phyloP scores from a whole-genome alignment of 2,329 filamentous ascomycete genomes.

The Colletotrichum endophyticum region DNA sequence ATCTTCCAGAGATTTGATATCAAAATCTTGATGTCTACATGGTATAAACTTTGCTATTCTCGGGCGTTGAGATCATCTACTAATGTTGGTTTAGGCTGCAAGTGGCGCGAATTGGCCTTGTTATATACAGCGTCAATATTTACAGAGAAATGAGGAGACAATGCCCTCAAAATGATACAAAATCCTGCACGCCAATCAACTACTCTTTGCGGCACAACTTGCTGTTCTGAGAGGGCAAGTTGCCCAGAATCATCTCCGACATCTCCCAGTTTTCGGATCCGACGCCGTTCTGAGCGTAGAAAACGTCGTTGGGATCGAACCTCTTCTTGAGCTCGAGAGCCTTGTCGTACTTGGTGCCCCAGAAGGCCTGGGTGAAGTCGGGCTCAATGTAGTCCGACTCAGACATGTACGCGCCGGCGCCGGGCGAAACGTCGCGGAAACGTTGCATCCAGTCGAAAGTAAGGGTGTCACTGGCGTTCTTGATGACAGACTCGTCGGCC shows the following conservation, averaged over 20 bases:
- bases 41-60: background rate
- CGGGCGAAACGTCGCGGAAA: constrained; percentile 31
- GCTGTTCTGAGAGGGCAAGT: constrained; percentile 24
- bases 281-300: constrained; percentile 22
- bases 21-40: background rate
- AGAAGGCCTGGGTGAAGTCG: constrained; percentile 23
- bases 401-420: constrained; percentile 23
- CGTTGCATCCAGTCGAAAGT: constrained; percentile 35
- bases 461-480: constrained; percentile 30
- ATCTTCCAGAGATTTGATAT: background rate
- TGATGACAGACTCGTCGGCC: constrained; percentile 35
- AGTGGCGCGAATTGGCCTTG: background rate
- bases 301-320: constrained; percentile 21
- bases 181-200: background rate
- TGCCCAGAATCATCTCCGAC: constrained; percentile 19
- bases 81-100: background rate
- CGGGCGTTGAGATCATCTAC: background rate
- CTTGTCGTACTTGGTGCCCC: constrained; percentile 21
- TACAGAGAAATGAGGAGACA: background rate
- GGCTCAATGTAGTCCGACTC: constrained; percentile 28
- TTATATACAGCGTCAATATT: constrained; percentile 9
- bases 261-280: constrained; percentile 23
- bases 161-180: background rate
- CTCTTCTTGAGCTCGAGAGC: constrained; percentile 21
- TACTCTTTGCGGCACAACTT: constrained; percentile 23